These are phyloP conservation scores for Domatiomyces globalis DNA, from an alignment of 2,329 filamentous ascomycete genomes.

Conservation along the genomic window DNA sequence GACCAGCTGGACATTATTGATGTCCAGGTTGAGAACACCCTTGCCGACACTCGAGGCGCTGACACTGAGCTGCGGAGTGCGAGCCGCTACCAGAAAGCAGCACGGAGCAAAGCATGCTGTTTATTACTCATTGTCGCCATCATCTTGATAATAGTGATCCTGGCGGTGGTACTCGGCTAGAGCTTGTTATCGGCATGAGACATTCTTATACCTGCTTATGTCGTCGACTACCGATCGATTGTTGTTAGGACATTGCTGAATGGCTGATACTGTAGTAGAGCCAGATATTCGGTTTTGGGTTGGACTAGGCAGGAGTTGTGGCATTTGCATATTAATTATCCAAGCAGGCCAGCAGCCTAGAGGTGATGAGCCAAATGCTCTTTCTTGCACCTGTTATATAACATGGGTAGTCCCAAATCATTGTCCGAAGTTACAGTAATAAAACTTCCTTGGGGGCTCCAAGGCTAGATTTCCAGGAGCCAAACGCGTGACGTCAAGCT, in stretches of 20 bases:
- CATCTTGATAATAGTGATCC: constrained; percentile 74
- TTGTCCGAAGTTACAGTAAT: too few relatives aligned
- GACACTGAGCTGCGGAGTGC: constrained; percentile 75
- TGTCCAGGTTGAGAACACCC: constrained; percentile 72
- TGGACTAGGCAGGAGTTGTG: constrained; percentile 1
- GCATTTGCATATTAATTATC: constrained; percentile 2
- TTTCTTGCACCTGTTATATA: too few relatives aligned
- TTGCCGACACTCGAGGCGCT: constrained; percentile 68
- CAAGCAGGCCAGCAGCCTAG: not conserved
- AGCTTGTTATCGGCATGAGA: constrained; percentile 12
- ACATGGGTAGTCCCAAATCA: too few relatives aligned
- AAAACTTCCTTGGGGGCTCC: too few relatives aligned
- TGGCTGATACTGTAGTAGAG: not conserved
- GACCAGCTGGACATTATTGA: constrained; percentile 75
- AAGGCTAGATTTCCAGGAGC: not conserved
- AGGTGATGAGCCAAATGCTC: not conserved
- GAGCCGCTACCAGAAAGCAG: constrained; percentile 85
- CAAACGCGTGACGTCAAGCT: constrained; percentile 7
- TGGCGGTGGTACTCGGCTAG: constrained; percentile 69
- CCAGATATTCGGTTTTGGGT: not conserved
- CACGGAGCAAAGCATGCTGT: constrained; percentile 87
- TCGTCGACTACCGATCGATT: not conserved
- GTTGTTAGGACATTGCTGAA: too few relatives aligned
- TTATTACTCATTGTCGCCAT: constrained; percentile 76
- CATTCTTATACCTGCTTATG: not conserved